Percentiles rank a stretch among this genome's conserved stretches.
These are phyloP conservation scores for Clathrospora elynae DNA, from an alignment of 2,329 filamentous ascomycete genomes.

Conservation along the genomic window DNA sequence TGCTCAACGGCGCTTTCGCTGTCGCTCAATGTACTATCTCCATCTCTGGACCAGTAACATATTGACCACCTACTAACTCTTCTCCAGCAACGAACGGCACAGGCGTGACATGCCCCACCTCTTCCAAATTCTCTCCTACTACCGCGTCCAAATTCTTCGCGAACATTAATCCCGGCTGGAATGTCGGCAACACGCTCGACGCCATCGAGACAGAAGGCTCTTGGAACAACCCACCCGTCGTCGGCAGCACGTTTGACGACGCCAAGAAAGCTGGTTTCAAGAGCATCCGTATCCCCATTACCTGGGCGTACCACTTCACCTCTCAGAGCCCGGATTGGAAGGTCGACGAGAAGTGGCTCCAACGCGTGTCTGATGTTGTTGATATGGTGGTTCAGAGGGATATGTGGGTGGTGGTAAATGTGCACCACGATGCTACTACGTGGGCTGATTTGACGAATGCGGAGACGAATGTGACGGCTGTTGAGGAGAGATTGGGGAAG, in stretches of 20 bases:
- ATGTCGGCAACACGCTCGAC: conserved; percentile 65
- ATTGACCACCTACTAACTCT: too few species aligned
- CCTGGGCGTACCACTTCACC: conserved; percentile 63
- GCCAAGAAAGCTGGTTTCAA: conserved; percentile 62
- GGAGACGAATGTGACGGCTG: conserved; percentile 56
- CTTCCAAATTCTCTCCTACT: conserved; percentile 52
- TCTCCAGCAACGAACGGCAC: conserved; percentile 20
- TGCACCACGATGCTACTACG: conserved; percentile 64
- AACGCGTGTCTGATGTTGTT: conserved; percentile 63
- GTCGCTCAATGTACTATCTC: conserved; percentile 20
- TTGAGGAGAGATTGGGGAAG: conserved; percentile 62
- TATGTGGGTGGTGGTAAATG: conserved; percentile 62
- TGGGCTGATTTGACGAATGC: conserved; percentile 61
- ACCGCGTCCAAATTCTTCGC: conserved; percentile 56
- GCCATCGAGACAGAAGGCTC: conserved; percentile 61
- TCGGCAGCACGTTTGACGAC: conserved; percentile 57
- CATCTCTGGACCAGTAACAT: too few species aligned
- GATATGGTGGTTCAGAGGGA: conserved; percentile 59
- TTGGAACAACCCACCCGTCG: conserved; percentile 63
- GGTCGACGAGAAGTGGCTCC: conserved; percentile 60
- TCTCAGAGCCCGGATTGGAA: conserved; percentile 58
- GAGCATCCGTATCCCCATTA: conserved; percentile 63
- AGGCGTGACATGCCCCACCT: conserved; percentile 42
- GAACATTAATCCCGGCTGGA: conserved; percentile 63
- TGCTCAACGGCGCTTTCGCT: conserved; percentile 22